These are phyloP conservation scores for Microsporum audouinii DNA, from an alignment of 2,329 filamentous ascomycete genomes.

Conservation along the genomic window DNA sequence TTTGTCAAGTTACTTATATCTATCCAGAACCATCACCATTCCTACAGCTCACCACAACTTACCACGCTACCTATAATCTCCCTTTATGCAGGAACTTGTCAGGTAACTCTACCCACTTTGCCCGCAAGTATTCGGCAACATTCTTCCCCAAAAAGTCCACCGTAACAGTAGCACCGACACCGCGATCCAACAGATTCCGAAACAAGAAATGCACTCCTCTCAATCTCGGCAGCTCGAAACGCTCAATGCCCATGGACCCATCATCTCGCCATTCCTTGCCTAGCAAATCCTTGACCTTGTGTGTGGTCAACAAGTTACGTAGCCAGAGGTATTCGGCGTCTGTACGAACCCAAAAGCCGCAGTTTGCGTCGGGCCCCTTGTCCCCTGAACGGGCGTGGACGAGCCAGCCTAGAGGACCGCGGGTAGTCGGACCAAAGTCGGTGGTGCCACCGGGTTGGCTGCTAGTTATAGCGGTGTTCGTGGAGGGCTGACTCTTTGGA, in stretches of 20 bases:
- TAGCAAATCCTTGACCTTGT: slow-evolving; percentile 17
- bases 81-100: slow-evolving; percentile 22
- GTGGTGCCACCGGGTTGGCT: slow-evolving; percentile 2
- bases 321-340: slow-evolving; percentile 24
- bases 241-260: slow-evolving; percentile 26
- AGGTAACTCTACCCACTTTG: slow-evolving; percentile 28
- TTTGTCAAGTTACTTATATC: background rate
- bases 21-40: background rate
- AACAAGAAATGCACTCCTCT: slow-evolving; percentile 31
- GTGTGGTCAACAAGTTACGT: slow-evolving; percentile 16
- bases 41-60: background rate
- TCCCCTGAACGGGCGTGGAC: slow-evolving; percentile 28
- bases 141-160: slow-evolving; percentile 34
- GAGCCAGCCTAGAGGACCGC: slow-evolving; percentile 23
- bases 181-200: slow-evolving; percentile 28
- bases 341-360: slow-evolving; percentile 27
- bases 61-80: slow-evolving; percentile 15
- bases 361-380: slow-evolving; percentile 27
- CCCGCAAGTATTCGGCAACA: slow-evolving; percentile 28
- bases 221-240: slow-evolving; percentile 38
- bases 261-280: slow-evolving; percentile 18
- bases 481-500: slow-evolving; percentile 15
- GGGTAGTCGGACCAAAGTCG: slow-evolving; percentile 21
- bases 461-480: slow-evolving; percentile 12
- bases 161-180: slow-evolving; percentile 25